Conservation (phyloP, 129 eudicot species). For the Smallanthus sonchifolius region DNA sequence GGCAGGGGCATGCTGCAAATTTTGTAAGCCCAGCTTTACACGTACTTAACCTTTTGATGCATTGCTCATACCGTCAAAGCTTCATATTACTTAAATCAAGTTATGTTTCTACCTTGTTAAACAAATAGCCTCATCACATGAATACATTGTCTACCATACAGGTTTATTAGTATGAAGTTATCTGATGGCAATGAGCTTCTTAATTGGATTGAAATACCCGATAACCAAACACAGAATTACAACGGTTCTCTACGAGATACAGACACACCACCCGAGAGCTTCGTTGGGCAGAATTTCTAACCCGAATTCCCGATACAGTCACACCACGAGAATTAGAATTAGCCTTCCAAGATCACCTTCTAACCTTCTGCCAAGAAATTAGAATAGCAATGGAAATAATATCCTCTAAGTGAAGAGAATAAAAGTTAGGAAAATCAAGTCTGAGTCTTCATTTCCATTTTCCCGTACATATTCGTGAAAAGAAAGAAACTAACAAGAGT, state of each 20-base stretch:
- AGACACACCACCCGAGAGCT: not conserved
- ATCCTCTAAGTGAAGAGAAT: not conserved
- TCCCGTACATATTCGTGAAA: not conserved
- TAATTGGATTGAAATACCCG: not conserved
- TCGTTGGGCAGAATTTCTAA: not conserved
- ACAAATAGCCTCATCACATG: not conserved
- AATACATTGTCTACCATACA: not conserved
- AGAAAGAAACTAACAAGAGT: not conserved
- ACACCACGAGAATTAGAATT: not conserved
- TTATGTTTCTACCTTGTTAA: not conserved
- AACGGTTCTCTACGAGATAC: not conserved
- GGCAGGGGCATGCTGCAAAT: conserved; percentile 99
- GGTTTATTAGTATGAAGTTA: not conserved
- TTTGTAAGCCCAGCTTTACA: conserved; percentile 54
- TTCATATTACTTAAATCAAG: not conserved
- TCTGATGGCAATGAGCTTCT: not conserved
- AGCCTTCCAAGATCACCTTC: conserved; percentile 4
- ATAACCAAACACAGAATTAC: not conserved
- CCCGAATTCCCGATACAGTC: not conserved
- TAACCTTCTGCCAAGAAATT: not conserved
- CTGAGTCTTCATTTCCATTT: not conserved
- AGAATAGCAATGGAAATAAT: not conserved
- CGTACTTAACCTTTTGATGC: conserved; percentile 14
- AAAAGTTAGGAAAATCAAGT: not conserved
- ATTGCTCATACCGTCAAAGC: conserved; percentile 9